Evolutionary conservation across 2,329 filamentous ascomycete species (phyloP).

Genomic region (Microdochium bolleyi): DNA sequence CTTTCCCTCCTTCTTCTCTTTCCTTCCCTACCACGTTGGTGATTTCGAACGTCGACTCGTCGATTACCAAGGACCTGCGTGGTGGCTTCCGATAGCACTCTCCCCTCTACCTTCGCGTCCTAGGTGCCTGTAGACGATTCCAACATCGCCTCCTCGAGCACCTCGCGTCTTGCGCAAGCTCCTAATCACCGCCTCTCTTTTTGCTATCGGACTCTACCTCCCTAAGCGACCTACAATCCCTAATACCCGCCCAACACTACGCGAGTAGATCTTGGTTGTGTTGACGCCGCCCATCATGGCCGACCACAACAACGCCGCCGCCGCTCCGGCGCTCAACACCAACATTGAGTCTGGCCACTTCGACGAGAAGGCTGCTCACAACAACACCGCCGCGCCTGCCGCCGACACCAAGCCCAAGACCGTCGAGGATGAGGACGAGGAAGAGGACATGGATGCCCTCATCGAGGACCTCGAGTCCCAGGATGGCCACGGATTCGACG

Average conservation of each 20-base stretch:
- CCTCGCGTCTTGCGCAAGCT: not conserved
- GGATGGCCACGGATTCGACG: slow-evolving; percentile 60
- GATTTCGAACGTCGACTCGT: slow-evolving; percentile 12
- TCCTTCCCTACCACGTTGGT: slow-evolving; percentile 13
- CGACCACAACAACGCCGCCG: slow-evolving; percentile 40
- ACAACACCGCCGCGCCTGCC: slow-evolving; percentile 22
- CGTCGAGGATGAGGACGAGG: slow-evolving; percentile 61
- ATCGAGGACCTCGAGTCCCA: slow-evolving; percentile 82
- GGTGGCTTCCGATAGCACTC: slow-evolving; percentile 14
- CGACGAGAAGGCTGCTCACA: slow-evolving; percentile 49
- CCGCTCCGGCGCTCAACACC: slow-evolving; percentile 52
- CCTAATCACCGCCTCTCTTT: not conserved
- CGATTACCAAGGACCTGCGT: slow-evolving; percentile 17
- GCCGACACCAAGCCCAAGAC: slow-evolving; percentile 28
- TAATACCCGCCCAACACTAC: slow-evolving; percentile 6
- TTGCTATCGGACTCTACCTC: slow-evolving; percentile 5
- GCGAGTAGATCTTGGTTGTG: slow-evolving; percentile 11
- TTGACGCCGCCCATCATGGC: slow-evolving; percentile 35
- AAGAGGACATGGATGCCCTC: slow-evolving; percentile 78
- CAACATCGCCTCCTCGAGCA: not conserved
- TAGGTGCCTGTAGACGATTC: not conserved
- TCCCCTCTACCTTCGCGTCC: slow-evolving; percentile 11
- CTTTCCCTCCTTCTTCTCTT: slow-evolving; percentile 6
- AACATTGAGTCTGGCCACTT: slow-evolving; percentile 58
- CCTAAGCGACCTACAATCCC: slow-evolving; percentile 6